A percentile compares a stretch with the other conserved stretches of the same genome.
Evolutionary conservation across 106 monocot species (phyloP).

Genomic region (Dioscorea zingiberensis): DNA sequence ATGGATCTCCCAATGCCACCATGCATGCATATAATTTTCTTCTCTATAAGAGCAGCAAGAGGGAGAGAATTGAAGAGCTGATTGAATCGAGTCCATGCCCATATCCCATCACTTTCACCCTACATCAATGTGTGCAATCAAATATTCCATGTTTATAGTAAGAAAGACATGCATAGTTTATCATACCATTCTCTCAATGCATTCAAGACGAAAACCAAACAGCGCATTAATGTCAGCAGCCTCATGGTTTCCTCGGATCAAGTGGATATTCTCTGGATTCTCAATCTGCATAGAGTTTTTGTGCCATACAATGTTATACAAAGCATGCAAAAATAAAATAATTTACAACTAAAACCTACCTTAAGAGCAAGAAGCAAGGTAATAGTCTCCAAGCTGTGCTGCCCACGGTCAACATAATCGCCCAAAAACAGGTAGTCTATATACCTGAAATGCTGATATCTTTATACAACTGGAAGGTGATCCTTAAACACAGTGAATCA

Average conservation of each 20-base stretch:
- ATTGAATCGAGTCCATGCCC: constrained; percentile 98
- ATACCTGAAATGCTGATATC: constrained; percentile 44
- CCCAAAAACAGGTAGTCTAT: constrained; percentile 98
- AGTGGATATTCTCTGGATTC: constrained; percentile 91
- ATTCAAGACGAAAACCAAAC: constrained; percentile 96
- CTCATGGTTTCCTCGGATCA: constrained; percentile 97
- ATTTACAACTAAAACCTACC: constrained; percentile 30
- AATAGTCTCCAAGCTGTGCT: constrained; percentile 97
- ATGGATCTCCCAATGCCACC: constrained; percentile 99
- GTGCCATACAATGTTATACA: too few relatives aligned
- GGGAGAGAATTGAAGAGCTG: constrained; percentile 95
- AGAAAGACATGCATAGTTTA: constrained; percentile 4
- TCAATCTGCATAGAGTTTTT: constrained; percentile 60
- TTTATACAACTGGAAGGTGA: too few relatives aligned
- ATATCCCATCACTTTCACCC: constrained; percentile 98
- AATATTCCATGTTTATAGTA: not conserved
- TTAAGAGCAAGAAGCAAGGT: constrained; percentile 95
- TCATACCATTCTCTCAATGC: constrained; percentile 98
- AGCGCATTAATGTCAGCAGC: constrained; percentile 99
- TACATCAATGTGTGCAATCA: constrained; percentile 17
- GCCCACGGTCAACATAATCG: constrained; percentile 98
- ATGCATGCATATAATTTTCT: constrained; percentile 99
- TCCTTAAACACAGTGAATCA: too few relatives aligned
- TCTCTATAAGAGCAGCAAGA: constrained; percentile 89
- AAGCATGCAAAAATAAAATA: not conserved